Base-by-base conservation (phyloP, 768 basidiomycete genomes). In the Panaeolus cyanescens region DNA sequence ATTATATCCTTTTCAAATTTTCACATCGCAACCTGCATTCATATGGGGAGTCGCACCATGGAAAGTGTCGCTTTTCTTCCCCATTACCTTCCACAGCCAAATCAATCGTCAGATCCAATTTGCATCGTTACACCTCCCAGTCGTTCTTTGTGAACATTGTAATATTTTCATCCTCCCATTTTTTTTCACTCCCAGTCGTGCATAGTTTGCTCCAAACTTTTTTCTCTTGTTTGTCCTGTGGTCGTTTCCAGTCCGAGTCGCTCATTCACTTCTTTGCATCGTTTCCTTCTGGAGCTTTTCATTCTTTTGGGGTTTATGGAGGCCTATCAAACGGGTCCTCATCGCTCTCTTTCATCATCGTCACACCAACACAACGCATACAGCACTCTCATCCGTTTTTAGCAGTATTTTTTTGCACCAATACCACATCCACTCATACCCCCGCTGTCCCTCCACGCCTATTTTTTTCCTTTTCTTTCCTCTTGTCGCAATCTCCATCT, bases 91-190 rank as follows among this genome's bases (percentile, higher is more conserved):
- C 40, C 22, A n/a, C n/a, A n/a, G n/a, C n/a, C n/a, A 22, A 25
- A 22, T 22, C 40, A 50, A 50, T 28, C 25, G 45, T 8, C 45
- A 25, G n/a, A 10, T 50, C 17, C 13, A 25, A 28, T 28, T 42
- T 50, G 28, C 45, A 50, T 50, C 45, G 15, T 50, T n/a, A n/a
- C n/a, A 54, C 34, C 50, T 37, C 42, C 19, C 59, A 55, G 20
- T 55, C 59, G 25, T 40, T 55, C 39, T 54, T 39, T 25, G 39
- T 42, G 40, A 28, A 50, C 45, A 28, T 28, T 50, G 45, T 50
- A 50, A 50, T 50, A 50, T 50, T 50, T 50, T 50, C 13, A 34
- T 34, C 33, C 33, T 50, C 15, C 45, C 45, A 7, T 39, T 13
- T 10, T 28, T 50, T 50, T 13, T 28, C 10, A 5, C 10, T 28